Evolutionary conservation across 2,329 filamentous ascomycete genomes (phyloP), one percentile per base, ranked within the genome.

Genomic region (Botrytis squamosa): DNA sequence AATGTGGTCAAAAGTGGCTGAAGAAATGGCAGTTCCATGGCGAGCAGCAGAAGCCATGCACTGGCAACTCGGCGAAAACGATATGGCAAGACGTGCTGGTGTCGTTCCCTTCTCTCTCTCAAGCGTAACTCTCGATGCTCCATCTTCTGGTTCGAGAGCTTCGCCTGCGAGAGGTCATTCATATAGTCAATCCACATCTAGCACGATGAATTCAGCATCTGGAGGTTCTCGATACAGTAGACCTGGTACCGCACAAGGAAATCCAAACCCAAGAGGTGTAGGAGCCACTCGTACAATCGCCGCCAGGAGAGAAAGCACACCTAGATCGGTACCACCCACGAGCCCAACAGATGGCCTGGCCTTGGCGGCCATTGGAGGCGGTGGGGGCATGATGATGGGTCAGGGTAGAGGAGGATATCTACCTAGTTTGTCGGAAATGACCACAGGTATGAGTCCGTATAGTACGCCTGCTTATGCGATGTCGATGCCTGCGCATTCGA

Each of bases 21-120:
- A 96, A 82, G 95, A 98, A 83, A 95, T 99, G 91, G 91, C 91
- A 44, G 91, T 98, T 73, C 96, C 95, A 52, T 98, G 95, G 95
- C 89, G 96, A 80, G 94, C 96, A 29, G 95, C 93, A 66, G 95
- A 99, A 84, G 95, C 94, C 7, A 98, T 98, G 95, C 96, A 98
- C 83, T 99, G 96, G 95, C 93, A 97, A 80, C 87, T 99, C 72
- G 95, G 95, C 76, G 94, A 97, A 82, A 86, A 91, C 78, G 96
- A 98, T 79, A 98, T 99, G 94, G 95, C 95, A 66, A 89, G 92
- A 75, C 91, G 95, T 74, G 95, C 95, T 60, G 96, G 96, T 63
- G 94, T 96, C 55, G 91, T 93, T 12, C 94, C 95, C 1, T 98
- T 98, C 83, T 90, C 91, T 4, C 85, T 93, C 44, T 89, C 90